Evolutionary conservation across 371 early-diverging fungal species (phyloP), one percentile per base, ranked within the genome.

Genomic region (Coemansia sp.): DNA sequence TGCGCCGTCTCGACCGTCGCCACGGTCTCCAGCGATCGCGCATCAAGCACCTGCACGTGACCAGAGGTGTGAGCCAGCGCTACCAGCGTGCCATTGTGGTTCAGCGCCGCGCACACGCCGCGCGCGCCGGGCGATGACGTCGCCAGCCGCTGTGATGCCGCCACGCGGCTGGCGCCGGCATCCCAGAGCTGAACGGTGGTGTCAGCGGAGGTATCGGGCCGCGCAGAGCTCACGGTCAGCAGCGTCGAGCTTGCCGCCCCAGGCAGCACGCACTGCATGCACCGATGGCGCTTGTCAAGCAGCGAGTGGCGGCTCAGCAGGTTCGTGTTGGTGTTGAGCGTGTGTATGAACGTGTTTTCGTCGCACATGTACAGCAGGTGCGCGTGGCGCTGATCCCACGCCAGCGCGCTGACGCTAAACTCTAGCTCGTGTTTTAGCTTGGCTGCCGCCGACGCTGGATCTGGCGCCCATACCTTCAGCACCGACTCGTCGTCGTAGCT

Each of bases 401-500:
- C 66, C 68, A 78, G 79, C 10, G 73, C 64, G 57, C 40, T 63
- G 35, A 79, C 74, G 11, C 62, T 54, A 34, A 58, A 71, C 50
- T 71, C 75, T 2, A 78, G 75, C 63, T 67, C 76, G 62, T 77
- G 67, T 49, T 72, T 78, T 30, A 75, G 63, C 60, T 62, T 63
- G 4, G 79, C 65, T 43, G 60, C 47, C 3, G 61, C 47, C 0
- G 63, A 62, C 9, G 62, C 50, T 51, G 68, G 59, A 16, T 67
- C 66, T 4, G 77, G 79, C 50, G 79, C 68, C 79, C 79, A 78
- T 7, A 78, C 57, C 66, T 74, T 79, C 39, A 78, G 62, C 20
- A 70, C 68, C 13, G 68, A 68, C 51, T 78, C 79, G 62, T 78
- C 79, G 59, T 78, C 79, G 61, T 73, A 71, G 70, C 79, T 78